These are phyloP conservation scores for Didymella lethalis DNA, from an alignment of 2,329 filamentous ascomycete genomes.

Conservation along the genomic window DNA sequence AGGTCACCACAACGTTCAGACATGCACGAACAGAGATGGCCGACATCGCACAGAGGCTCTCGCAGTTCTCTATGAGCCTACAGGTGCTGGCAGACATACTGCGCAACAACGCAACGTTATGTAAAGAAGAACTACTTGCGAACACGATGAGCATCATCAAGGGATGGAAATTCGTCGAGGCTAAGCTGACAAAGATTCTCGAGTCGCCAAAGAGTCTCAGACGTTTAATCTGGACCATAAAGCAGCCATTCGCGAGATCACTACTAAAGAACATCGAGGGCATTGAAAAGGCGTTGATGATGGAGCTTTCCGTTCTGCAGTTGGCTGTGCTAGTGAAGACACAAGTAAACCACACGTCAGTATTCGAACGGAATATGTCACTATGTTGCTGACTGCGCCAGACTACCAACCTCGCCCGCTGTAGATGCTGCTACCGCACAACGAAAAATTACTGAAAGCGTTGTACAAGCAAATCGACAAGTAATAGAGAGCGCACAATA, in stretches of 20 bases:
- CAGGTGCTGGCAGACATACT: background rate
- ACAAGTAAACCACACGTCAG: too few relatives aligned
- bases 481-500: background rate
- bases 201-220: too few relatives aligned
- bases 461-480: slow-evolving; percentile 6
- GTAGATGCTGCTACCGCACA: too few relatives aligned
- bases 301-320: too few relatives aligned
- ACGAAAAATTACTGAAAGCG: background rate
- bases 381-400: too few relatives aligned
- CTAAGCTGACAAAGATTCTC: background rate
- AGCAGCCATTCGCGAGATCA: too few relatives aligned
- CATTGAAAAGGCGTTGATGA: too few relatives aligned
- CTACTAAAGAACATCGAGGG: too few relatives aligned
- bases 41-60: background rate
- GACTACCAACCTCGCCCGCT: too few relatives aligned
- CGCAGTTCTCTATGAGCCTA: slow-evolving; percentile 2
- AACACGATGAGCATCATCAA: background rate
- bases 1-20: slow-evolving; percentile 1
- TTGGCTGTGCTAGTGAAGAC: too few relatives aligned
- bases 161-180: background rate
- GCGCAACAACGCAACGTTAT: background rate
- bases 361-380: too few relatives aligned
- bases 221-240: too few relatives aligned
- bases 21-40: slow-evolving; percentile 4
- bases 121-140: background rate